These are phyloP conservation scores for Pleodorina starrii DNA, from an alignment of 139 green algal species.

Conservation along the genomic window DNA sequence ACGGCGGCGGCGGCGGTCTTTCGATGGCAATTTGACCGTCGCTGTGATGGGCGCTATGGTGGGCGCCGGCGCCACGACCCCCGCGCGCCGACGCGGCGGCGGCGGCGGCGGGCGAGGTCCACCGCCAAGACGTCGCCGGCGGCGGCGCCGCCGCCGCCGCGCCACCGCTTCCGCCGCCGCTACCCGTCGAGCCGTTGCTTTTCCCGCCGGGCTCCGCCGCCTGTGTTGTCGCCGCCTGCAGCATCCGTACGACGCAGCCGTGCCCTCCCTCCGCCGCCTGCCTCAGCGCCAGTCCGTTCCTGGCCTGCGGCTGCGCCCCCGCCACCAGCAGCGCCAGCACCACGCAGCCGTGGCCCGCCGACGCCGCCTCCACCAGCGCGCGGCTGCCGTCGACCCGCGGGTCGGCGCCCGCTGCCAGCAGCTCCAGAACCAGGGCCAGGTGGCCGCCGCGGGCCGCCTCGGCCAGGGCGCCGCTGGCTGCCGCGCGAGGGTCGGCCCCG, in stretches of 20 bases:
- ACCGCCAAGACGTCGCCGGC: not conserved
- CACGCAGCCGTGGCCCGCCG: not conserved
- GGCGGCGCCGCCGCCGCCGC: not conserved
- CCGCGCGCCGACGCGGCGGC: no score
- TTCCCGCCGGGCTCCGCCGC: no score
- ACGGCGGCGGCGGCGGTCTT: not conserved
- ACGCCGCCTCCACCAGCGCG: slow-evolving; percentile 18
- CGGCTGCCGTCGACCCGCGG: slow-evolving; percentile 15
- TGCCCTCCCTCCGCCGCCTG: not conserved
- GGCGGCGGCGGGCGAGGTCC: not conserved
- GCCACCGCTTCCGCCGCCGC: no score
- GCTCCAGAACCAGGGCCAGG: slow-evolving; percentile 27
- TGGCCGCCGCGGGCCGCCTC: slow-evolving; percentile 22
- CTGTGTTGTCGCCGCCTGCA: not conserved
- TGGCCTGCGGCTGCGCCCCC: not conserved
- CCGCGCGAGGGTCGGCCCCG: slow-evolving; percentile 22
- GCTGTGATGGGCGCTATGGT: no score
- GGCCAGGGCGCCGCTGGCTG: slow-evolving; percentile 11
- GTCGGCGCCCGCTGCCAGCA: slow-evolving; percentile 26
- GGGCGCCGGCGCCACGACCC: no score
- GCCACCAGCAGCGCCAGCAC: slow-evolving; percentile 36
- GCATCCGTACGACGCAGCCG: not conserved
- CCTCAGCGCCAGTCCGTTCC: not conserved
- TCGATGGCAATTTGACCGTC: not conserved
- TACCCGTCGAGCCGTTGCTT: no score